These are phyloP conservation scores for Saturnispora saitoi DNA, from an alignment of 805 yeast species.

Conservation along the genomic window DNA sequence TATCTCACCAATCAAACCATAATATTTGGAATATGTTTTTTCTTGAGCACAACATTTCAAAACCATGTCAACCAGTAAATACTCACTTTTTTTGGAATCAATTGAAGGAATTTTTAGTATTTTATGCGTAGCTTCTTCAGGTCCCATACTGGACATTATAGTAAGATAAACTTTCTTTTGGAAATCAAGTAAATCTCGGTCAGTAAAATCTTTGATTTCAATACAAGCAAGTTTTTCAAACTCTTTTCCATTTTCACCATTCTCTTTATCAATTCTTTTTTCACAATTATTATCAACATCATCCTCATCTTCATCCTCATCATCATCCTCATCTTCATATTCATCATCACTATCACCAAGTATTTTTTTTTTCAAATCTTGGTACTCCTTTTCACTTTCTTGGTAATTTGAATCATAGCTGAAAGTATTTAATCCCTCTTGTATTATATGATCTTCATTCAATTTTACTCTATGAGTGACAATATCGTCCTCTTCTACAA, in stretches of 20 bases:
- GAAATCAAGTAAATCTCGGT: slow-evolving; percentile 49
- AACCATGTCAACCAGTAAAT: slow-evolving; percentile 59
- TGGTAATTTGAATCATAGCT: slow-evolving; percentile 43
- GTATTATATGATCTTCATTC: slow-evolving; percentile 41
- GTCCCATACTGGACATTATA: slow-evolving; percentile 81
- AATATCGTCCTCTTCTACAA: slow-evolving; percentile 57
- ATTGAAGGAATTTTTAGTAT: slow-evolving; percentile 43
- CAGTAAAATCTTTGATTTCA: slow-evolving; percentile 59
- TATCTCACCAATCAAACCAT: slow-evolving; percentile 67
- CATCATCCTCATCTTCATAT: slow-evolving; percentile 21
- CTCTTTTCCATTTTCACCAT: too few relatives aligned
- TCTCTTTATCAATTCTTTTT: too few relatives aligned
- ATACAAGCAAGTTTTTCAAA: slow-evolving; percentile 13
- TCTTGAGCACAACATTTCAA: slow-evolving; percentile 80
- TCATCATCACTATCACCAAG: slow-evolving; percentile 30
- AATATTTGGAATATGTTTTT: slow-evolving; percentile 76
- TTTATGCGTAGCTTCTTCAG: slow-evolving; percentile 91
- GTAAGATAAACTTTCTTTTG: slow-evolving; percentile 76
- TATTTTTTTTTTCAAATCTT: slow-evolving; percentile 34
- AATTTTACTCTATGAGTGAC: slow-evolving; percentile 47
- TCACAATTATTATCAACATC: slow-evolving; percentile 8
- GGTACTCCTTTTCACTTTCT: slow-evolving; percentile 41
- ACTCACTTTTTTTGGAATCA: slow-evolving; percentile 35
- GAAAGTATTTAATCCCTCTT: slow-evolving; percentile 41
- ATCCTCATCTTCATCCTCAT: slow-evolving; percentile 16